Base-by-base conservation (phyloP, 768 basidiomycete species). In the Austroboletus eburneus region DNA sequence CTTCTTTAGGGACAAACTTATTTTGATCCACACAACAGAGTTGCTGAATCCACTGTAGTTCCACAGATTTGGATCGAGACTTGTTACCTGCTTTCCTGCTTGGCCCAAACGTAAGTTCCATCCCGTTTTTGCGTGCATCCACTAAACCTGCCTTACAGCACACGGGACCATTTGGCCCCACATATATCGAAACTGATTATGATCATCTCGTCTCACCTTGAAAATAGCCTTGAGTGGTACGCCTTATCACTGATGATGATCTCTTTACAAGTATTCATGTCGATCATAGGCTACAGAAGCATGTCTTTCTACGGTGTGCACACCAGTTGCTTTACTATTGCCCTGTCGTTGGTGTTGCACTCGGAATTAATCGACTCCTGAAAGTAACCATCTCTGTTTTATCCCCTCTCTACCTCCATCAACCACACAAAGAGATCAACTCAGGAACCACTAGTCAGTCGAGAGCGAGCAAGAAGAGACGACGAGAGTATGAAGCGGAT, bases 401-500 rank as follows among this genome's bases (percentile, higher is more conserved):
- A 17, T 68, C 77, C 3, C 55, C 69, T 27, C 57, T 87, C 14
- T 68, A 86, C 46, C 60, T 74, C 0, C 62, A 63, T 5, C 65
- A 70, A 21, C 48, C 70, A 3, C 70, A 72, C 9, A 50, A 54
- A 9, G 59, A 67, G 29, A 42, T 47, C 18, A 37, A 45, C 21
- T 58, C 57, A 1, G 63, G 48, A 14, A 49, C 57, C 34, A 56
- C 53, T 3, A 14, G 45, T 54, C 38, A 67, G 56, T 69, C 57
- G 13, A 80, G 72, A 59, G 81, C 79, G 55, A 76, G 78, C 45
- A 90, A 81, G 62, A 91, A 87, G 61, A 72, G 83, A 38, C 73
- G 76, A 17, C 76, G 81, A 18, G 81, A 74, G 12, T 90, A 81
- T 52, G 86, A 91, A 63, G 86, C 80, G 9, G 87, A 87, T 44